phyloP scores from a whole-genome alignment of 306 rosid genomes.

The Acacia confusa region DNA sequence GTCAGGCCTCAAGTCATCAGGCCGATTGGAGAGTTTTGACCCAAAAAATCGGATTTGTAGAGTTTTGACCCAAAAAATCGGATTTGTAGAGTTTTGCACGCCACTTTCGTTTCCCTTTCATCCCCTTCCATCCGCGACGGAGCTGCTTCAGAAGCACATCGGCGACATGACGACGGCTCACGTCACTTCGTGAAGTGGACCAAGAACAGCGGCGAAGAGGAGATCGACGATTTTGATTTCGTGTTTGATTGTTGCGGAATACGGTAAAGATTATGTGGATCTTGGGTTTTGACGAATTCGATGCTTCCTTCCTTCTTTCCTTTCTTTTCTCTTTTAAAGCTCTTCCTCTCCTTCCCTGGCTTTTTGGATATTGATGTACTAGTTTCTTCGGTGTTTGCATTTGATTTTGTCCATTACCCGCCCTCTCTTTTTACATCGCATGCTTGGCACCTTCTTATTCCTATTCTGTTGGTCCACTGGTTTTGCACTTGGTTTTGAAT shows the following conservation, averaged over 20 bases:
- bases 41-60: too few species aligned
- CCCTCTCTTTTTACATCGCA: constrained; percentile 60
- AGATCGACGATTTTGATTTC: not conserved
- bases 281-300: not conserved
- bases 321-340: constrained; percentile 48
- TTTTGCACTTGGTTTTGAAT: constrained; percentile 57
- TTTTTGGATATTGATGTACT: constrained; percentile 51
- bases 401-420: too few species aligned
- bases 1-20: too few species aligned
- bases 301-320: not conserved
- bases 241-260: not conserved
- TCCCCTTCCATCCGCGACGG: not conserved
- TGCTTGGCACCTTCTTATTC: constrained; percentile 47
- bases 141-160: not conserved
- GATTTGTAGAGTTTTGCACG: not conserved
- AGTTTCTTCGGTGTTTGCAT: constrained; percentile 19
- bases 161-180: not conserved
- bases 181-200: not conserved
- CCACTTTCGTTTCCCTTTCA: not conserved
- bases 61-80: too few species aligned
- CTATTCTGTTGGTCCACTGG: constrained; percentile 37
- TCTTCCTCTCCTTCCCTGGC: constrained; percentile 66
- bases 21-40: too few species aligned
- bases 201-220: not conserved
- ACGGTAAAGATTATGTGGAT: not conserved